A percentile compares a stretch with the other conserved stretches of the same genome.
Evolutionary conservation across 371 early-diverging fungal genomes (phyloP).

Genomic region (Mucor mucedo): DNA sequence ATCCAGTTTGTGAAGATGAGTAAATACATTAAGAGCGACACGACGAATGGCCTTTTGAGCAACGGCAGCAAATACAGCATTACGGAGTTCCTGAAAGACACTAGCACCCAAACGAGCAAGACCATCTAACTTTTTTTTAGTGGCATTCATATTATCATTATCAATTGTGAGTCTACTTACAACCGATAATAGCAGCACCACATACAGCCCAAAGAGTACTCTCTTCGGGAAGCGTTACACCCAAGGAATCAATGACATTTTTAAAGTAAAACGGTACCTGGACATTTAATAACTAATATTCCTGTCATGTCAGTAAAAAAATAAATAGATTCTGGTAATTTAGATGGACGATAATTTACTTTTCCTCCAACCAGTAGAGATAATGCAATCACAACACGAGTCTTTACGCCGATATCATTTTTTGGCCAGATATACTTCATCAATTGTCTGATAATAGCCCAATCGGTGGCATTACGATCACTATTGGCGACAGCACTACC

Average conservation of each 20-base stretch:
- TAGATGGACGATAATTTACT: constrained; percentile 21
- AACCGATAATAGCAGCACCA: constrained; percentile 90
- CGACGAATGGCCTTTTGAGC: constrained; percentile 94
- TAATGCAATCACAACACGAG: constrained; percentile 86
- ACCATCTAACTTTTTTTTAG: constrained; percentile 65
- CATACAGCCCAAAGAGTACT: constrained; percentile 75
- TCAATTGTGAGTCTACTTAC: constrained; percentile 41
- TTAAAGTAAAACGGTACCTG: constrained; percentile 96
- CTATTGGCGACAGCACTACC: constrained; percentile 7
- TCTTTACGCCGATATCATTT: constrained; percentile 75
- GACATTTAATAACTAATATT: constrained; percentile 77
- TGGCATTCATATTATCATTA: not conserved
- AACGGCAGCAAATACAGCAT: constrained; percentile 93
- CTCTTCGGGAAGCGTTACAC: constrained; percentile 58
- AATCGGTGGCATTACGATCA: constrained; percentile 58
- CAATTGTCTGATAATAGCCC: constrained; percentile 80
- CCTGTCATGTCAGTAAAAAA: constrained; percentile 5
- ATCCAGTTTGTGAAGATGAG: constrained; percentile 86
- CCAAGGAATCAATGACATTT: constrained; percentile 79
- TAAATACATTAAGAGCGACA: constrained; percentile 86
- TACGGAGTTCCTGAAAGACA: constrained; percentile 87
- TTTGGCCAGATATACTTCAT: constrained; percentile 91
- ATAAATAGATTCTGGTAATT: not conserved
- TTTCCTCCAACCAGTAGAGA: constrained; percentile 81
- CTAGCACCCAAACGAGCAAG: constrained; percentile 87